Conservation (phyloP, 352 stramenopile genomes). For the Pythium scleroteichum region DNA sequence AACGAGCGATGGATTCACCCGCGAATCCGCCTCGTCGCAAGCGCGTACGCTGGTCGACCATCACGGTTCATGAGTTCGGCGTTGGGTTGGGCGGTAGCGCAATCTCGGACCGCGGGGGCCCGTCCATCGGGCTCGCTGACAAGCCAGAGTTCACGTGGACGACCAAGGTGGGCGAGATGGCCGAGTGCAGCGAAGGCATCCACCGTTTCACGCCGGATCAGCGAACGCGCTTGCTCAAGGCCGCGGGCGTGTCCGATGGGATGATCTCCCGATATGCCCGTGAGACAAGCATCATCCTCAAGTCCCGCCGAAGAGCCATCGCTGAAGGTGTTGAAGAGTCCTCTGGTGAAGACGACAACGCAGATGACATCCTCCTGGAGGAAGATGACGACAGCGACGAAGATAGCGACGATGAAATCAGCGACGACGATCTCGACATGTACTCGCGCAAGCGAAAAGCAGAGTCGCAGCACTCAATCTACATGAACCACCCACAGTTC, state of each 20-base stretch:
- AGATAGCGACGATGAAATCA: conserved; percentile 14
- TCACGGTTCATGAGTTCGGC: conserved; percentile 53
- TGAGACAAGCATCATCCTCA: conserved; percentile 52
- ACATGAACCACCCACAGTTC: conserved; percentile 41
- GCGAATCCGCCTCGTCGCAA: conserved; percentile 26
- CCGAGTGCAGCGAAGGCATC: conserved; percentile 44
- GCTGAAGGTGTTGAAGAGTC: conserved; percentile 27
- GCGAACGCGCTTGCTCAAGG: conserved; percentile 36
- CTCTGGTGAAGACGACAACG: conserved; percentile 31
- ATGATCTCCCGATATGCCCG: conserved; percentile 46
- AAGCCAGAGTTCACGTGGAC: conserved; percentile 50
- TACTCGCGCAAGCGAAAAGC: conserved; percentile 47
- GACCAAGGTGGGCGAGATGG: conserved; percentile 54
- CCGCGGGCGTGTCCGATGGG: conserved; percentile 36
- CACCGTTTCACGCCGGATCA: conserved; percentile 46
- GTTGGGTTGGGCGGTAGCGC: conserved; percentile 43
- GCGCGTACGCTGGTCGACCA: conserved; percentile 44
- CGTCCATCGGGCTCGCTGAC: conserved; percentile 42
- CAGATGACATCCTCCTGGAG: conserved; percentile 12
- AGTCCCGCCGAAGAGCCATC: conserved; percentile 37
- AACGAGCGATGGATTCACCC: conserved; percentile 4
- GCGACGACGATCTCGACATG: conserved; percentile 25
- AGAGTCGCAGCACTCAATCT: conserved; percentile 43
- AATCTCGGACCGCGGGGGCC: conserved; percentile 39
- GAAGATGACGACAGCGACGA: conserved; percentile 17